Conservation (phyloP, 2,329 filamentous ascomycete genomes). For the Camillea tinctor region DNA sequence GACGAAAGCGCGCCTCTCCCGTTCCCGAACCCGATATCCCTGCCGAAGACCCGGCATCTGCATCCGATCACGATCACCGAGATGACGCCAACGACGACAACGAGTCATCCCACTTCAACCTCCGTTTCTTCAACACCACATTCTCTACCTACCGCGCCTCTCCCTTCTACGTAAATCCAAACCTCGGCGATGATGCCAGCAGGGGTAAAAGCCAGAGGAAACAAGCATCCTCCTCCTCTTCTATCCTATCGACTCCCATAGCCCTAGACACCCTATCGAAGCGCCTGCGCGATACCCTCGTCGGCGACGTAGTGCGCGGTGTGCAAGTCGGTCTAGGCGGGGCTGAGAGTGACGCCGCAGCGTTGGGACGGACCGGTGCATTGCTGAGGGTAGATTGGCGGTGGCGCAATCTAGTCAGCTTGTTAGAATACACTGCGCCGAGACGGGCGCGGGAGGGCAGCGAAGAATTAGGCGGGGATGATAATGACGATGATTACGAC, state of each 20-base stretch:
- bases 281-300: conserved; percentile 52
- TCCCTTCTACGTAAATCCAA: conserved; percentile 49
- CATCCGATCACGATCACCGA: conserved; percentile 1
- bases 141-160: conserved; percentile 57
- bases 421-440: conserved; percentile 19
- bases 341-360: conserved; percentile 34
- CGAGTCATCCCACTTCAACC: conserved; percentile 4
- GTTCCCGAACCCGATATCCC: conserved; percentile 6
- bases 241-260: neutral
- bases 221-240: neutral
- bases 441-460: conserved; percentile 10
- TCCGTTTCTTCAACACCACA: conserved; percentile 57
- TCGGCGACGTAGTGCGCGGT: conserved; percentile 60
- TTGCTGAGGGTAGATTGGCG: conserved; percentile 48
- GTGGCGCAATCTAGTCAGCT: conserved; percentile 40
- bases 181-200: conserved; percentile 21
- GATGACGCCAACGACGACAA: neutral
- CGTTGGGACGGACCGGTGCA: conserved; percentile 40
- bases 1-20: conserved; percentile 17
- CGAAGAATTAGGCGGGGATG: conserved; percentile 10
- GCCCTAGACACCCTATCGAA: conserved; percentile 43
- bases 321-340: conserved; percentile 45
- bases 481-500: conserved; percentile 7
- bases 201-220: neutral
- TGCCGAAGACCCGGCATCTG: conserved; percentile 3